Percentiles rank a stretch among this genome's conserved stretches.
Conservation (phyloP, 257 asterid genomes). For the Avicennia marina region DNA sequence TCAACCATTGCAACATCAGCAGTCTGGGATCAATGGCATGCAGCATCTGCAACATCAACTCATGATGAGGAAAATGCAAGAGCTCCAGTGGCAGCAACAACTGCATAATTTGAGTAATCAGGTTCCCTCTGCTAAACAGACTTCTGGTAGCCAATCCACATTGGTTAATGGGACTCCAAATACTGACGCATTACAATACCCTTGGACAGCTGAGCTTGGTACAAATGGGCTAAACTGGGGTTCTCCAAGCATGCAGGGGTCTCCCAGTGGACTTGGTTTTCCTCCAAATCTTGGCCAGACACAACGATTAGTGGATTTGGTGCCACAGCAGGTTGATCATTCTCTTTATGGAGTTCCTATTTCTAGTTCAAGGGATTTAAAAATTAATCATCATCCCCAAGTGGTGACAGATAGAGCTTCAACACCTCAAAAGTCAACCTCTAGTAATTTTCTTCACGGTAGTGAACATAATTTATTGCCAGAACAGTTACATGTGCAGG, state of each 20-base stretch:
- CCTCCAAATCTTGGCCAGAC: constrained; percentile 43
- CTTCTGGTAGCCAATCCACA: constrained; percentile 44
- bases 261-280: constrained; percentile 42
- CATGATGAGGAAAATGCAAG: constrained; percentile 66
- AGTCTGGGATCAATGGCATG: constrained; percentile 47
- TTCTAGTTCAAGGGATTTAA: constrained; percentile 49
- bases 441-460: constrained; percentile 37
- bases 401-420: constrained; percentile 33
- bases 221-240: constrained; percentile 46
- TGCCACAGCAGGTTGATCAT: constrained; percentile 49
- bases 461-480: constrained; percentile 32
- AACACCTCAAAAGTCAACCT: constrained; percentile 32
- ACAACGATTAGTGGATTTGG: constrained; percentile 33
- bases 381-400: constrained; percentile 38
- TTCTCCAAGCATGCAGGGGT: constrained; percentile 39
- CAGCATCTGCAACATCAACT: constrained; percentile 68
- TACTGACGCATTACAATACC: constrained; percentile 35
- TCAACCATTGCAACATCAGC: constrained; percentile 54
- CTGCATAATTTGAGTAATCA: constrained; percentile 43
- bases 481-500: constrained; percentile 38
- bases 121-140: constrained; percentile 33
- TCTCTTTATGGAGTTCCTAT: constrained; percentile 72
- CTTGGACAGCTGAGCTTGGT: constrained; percentile 38
- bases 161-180: constrained; percentile 33
- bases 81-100: constrained; percentile 62